Conservation (phyloP, 768 basidiomycete species). For the Phlebiopsis flavidoalba region DNA sequence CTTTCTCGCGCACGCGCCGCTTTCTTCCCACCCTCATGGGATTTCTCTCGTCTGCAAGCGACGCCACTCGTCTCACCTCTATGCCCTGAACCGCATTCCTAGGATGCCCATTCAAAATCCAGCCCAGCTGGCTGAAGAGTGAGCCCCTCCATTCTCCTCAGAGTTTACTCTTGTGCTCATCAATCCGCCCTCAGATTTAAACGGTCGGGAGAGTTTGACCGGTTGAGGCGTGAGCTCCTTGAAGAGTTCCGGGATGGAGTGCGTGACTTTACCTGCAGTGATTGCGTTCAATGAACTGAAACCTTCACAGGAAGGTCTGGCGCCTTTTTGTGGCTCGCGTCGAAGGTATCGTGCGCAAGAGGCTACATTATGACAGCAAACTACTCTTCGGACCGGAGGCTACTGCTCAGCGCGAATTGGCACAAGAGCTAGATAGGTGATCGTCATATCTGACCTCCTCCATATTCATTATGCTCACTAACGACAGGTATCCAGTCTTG, state of each 20-base stretch:
- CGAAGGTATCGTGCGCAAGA: slow-evolving; percentile 55
- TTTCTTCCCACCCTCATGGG: slow-evolving; percentile 13
- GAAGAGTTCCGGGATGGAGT: slow-evolving; percentile 59
- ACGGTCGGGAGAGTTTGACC: slow-evolving; percentile 75
- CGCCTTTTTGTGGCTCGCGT: slow-evolving; percentile 53
- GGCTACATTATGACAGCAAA: slow-evolving; percentile 48
- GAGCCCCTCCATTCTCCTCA: slow-evolving; percentile 11
- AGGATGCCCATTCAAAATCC: slow-evolving; percentile 52
- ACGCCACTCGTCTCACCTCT: neutral
- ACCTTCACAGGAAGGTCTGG: slow-evolving; percentile 40
- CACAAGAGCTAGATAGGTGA: slow-evolving; percentile 70
- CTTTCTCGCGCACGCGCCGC: slow-evolving; percentile 8
- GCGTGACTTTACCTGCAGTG: slow-evolving; percentile 21
- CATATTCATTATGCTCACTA: neutral
- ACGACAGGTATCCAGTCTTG: slow-evolving; percentile 54
- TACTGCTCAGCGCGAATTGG: slow-evolving; percentile 51
- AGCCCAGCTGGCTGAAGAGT: slow-evolving; percentile 63
- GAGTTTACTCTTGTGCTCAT: slow-evolving; percentile 1
- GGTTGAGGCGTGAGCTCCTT: slow-evolving; percentile 60
- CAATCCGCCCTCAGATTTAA: slow-evolving; percentile 52
- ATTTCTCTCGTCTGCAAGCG: neutral
- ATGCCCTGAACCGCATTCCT: neutral
- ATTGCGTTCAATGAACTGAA: slow-evolving; percentile 3
- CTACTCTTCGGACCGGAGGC: slow-evolving; percentile 50
- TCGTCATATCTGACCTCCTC: slow-evolving; percentile 4